Evolutionary conservation across 805 yeast species (phyloP).

Genomic region (Metschnikowia cubensis): DNA sequence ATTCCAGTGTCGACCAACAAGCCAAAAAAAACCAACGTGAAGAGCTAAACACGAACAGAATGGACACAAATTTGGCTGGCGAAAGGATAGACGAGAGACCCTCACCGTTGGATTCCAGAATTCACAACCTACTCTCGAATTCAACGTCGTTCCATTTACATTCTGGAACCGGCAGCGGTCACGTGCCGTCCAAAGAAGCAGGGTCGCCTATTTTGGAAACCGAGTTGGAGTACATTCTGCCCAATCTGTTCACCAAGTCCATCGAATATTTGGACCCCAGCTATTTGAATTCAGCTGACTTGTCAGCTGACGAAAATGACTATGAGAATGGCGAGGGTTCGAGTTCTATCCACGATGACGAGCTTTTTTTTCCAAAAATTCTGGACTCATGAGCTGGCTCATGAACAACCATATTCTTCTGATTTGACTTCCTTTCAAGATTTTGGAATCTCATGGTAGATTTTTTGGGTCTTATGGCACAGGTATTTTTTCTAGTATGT

Average conservation of each 20-base stretch:
- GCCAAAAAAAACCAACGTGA: too few relatives aligned
- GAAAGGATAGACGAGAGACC: background rate
- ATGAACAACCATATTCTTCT: background rate
- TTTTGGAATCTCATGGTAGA: too few relatives aligned
- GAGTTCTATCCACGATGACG: background rate
- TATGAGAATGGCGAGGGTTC: constrained; percentile 4
- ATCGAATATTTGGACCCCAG: constrained; percentile 7
- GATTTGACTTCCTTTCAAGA: too few relatives aligned
- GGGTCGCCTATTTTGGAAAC: constrained; percentile 19
- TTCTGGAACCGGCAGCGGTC: constrained; percentile 7
- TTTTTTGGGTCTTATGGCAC: too few relatives aligned
- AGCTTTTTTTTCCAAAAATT: background rate
- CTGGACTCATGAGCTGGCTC: background rate
- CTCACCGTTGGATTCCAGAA: constrained; percentile 16
- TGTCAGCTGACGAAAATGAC: constrained; percentile 1
- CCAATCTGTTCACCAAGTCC: constrained; percentile 32
- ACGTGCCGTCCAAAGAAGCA: background rate
- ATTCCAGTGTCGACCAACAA: too few relatives aligned
- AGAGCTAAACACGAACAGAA: too few relatives aligned
- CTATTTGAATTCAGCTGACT: background rate
- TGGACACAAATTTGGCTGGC: background rate
- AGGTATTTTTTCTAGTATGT: too few relatives aligned
- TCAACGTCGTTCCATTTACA: constrained; percentile 33
- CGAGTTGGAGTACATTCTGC: constrained; percentile 40
- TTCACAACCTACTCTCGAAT: constrained; percentile 32